Evolutionary conservation across 1,284 basidiomycete species (phyloP), one percentile per base, ranked within the genome.

Genomic region (Polyporus tsugae): DNA sequence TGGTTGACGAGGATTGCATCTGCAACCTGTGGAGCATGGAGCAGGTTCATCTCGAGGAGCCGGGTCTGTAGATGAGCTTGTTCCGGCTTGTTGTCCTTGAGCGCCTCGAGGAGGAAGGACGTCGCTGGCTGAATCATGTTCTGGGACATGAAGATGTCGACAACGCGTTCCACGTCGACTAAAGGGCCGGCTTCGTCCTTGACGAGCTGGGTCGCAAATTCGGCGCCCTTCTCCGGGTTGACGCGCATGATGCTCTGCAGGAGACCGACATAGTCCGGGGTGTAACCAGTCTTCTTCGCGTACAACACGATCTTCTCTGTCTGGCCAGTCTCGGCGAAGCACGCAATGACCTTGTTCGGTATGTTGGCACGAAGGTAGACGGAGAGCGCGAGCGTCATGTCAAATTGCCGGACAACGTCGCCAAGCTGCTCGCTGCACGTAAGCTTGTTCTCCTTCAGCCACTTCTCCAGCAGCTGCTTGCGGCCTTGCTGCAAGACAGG

Each of bases 111-210:
- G 61, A 99, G 85, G 92, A 99, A 99, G 3, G 95, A 97, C 0
- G 98, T 99, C 19, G 98, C 98, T 61, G 97, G 98, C 82, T 99
- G 98, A 71, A 99, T 97, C 95, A 99, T 96, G 84, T 99, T 99
- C 80, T 99, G 97, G 2, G 93, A 93, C 96, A 98, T 98, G 86
- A 99, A 99, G 78, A 99, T 98, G 79, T 99, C 98, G 69, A 98
- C 95, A 64, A 97, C 96, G 66, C 96, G 86, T 82, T 99, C 97
- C 70, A 99, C 84, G 78, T 99, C 97, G 61, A 99, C 95, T 70
- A 99, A 83, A 41, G 98, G 93, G 6, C 98, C 98, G 59, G 82
- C 83, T 81, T 99, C 97, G 75, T 99, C 97, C 78, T 98, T 97
- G 65, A 94, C 94, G 25, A 99, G 88, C 80, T 96, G 95, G n/a